phyloP scores from a whole-genome alignment of 2,329 filamentous ascomycete species.

The Trichoderma breve region DNA sequence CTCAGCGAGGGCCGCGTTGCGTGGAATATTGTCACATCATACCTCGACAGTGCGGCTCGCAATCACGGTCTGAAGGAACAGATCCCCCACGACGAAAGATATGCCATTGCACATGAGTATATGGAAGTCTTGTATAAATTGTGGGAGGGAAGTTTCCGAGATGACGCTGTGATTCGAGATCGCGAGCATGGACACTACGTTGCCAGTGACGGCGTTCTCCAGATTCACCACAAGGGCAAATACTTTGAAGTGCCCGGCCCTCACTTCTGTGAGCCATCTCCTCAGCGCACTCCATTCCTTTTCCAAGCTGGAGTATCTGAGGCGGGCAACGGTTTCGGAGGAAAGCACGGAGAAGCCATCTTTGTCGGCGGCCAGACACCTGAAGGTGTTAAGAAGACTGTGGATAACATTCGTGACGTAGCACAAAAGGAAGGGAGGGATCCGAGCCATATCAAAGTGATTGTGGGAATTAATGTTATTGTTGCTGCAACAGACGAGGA shows the following conservation, averaged over 20 bases:
- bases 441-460: conserved; percentile 12
- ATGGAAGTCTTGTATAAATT: conserved; percentile 18
- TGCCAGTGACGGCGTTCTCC: conserved; percentile 5
- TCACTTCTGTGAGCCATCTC: conserved; percentile 18
- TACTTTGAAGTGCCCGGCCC: conserved; percentile 16
- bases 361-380: conserved; percentile 15
- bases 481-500: conserved; percentile 18
- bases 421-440: conserved; percentile 2
- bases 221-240: conserved; percentile 18
- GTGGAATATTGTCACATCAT: conserved; percentile 63
- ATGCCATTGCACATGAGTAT: conserved; percentile 17
- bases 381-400: conserved; percentile 9
- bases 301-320: conserved; percentile 18
- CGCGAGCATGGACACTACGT: conserved; percentile 9
- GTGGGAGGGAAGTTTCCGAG: conserved; percentile 18
- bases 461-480: conserved; percentile 14
- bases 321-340: conserved; percentile 17
- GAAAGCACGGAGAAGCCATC: conserved; percentile 18
- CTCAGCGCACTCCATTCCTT: conserved; percentile 16
- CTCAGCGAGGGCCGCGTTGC: conserved; percentile 60
- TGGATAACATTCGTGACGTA: conserved; percentile 10
- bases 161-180: conserved; percentile 13
- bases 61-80: conserved; percentile 16
- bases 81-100: conserved; percentile 19
- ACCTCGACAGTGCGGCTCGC: conserved; percentile 16